A percentile compares a stretch with the other conserved stretches of the same genome.
Conservation (phyloP, 345 rosid species). For the Physaria fendleri region DNA sequence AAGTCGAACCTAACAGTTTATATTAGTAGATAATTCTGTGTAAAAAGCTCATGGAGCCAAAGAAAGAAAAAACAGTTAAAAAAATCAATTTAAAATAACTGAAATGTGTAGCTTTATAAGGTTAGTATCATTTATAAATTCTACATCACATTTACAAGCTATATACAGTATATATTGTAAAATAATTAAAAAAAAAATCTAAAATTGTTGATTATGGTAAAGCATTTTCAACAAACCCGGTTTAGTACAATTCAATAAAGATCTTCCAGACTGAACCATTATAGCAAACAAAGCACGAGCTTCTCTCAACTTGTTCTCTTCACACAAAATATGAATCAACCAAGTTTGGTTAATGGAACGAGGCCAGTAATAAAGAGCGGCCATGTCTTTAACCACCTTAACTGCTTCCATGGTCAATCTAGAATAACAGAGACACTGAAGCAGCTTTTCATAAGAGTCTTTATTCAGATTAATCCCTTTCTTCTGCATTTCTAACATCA, state of each 20-base stretch:
- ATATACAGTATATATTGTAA: conserved; percentile 15
- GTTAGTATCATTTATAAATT: too few relatives aligned
- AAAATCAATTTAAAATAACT: too few relatives aligned
- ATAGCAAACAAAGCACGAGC: conserved; percentile 35
- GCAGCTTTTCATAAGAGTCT: conserved; percentile 39
- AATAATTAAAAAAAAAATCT: background rate
- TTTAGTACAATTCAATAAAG: conserved; percentile 23
- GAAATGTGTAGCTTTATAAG: too few relatives aligned
- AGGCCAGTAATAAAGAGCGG: conserved; percentile 25
- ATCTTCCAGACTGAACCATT: conserved; percentile 33
- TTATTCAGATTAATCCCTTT: conserved; percentile 41
- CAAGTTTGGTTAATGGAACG: conserved; percentile 21
- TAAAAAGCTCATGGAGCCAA: too few relatives aligned
- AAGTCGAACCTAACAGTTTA: too few relatives aligned
- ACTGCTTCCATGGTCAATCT: conserved; percentile 41
- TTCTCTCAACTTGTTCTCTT: conserved; percentile 41
- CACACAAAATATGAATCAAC: conserved; percentile 44
- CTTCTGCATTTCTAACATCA: conserved; percentile 45
- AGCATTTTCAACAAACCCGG: conserved; percentile 22
- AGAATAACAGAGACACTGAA: conserved; percentile 40
- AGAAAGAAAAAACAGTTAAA: too few relatives aligned
- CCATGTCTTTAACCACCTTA: conserved; percentile 53
- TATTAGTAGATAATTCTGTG: too few relatives aligned
- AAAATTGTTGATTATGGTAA: conserved; percentile 21
- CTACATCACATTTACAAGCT: conserved; percentile 8